These are phyloP conservation scores for Silene conica DNA, from an alignment of 148 eudicot species.

Conservation along the genomic window DNA sequence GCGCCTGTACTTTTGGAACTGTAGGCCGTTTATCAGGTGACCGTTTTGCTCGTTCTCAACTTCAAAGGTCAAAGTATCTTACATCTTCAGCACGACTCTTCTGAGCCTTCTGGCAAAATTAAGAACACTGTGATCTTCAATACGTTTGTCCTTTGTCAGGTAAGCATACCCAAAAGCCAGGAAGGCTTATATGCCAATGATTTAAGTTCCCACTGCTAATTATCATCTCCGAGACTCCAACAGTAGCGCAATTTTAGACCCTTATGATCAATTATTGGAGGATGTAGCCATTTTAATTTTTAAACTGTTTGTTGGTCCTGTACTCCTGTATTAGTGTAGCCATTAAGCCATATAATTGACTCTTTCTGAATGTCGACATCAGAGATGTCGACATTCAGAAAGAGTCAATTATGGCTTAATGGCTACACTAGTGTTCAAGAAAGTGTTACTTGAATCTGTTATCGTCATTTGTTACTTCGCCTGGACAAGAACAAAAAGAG, in stretches of 20 bases:
- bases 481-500: neutral
- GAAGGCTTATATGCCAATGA: neutral
- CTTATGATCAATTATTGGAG: neutral
- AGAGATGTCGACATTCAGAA: too few relatives aligned
- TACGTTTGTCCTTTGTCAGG: conserved; percentile 92
- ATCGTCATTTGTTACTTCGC: neutral
- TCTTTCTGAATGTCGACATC: too few relatives aligned
- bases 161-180: conserved; percentile 17
- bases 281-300: neutral
- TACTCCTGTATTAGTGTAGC: too few relatives aligned
- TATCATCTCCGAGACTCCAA: too few relatives aligned
- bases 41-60: conserved; percentile 72
- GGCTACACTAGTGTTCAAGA: too few relatives aligned
- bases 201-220: neutral
- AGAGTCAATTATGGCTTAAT: too few relatives aligned
- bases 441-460: too few relatives aligned
- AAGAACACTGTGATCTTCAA: conserved; percentile 92
- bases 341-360: too few relatives aligned
- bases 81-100: conserved; percentile 31
- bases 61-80: conserved; percentile 57
- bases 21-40: conserved; percentile 87
- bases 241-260: neutral
- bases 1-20: neutral
- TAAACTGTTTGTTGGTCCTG: neutral
- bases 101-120: conserved; percentile 42